Conservation (phyloP, 2,329 filamentous ascomycete species). For the Aspergillus ustus region DNA sequence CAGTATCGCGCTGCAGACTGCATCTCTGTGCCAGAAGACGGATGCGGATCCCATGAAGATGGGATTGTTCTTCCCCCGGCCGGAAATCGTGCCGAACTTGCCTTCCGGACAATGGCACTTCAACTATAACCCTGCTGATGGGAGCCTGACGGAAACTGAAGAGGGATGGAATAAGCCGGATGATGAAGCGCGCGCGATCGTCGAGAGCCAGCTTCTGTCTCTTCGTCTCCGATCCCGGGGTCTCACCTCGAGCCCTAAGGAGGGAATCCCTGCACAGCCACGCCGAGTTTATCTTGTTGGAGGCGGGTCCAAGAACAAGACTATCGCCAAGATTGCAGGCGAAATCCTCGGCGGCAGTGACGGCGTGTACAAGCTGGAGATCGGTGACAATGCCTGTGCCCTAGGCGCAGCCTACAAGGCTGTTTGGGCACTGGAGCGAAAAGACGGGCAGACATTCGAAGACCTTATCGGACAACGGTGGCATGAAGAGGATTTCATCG, state of each 20-base stretch:
- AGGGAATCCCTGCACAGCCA: constrained; percentile 75
- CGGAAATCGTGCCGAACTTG: constrained; percentile 94
- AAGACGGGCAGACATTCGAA: constrained; percentile 76
- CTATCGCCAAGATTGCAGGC: constrained; percentile 82
- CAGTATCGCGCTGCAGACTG: constrained; percentile 67
- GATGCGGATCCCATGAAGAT: constrained; percentile 70
- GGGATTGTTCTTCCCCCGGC: constrained; percentile 92
- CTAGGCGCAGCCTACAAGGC: constrained; percentile 95
- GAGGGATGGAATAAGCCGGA: constrained; percentile 60
- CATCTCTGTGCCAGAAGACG: constrained; percentile 68
- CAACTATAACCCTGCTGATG: constrained; percentile 58
- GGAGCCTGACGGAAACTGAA: constrained; percentile 58
- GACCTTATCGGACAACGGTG: constrained; percentile 82
- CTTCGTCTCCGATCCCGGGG: constrained; percentile 82
- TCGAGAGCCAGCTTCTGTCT: constrained; percentile 93
- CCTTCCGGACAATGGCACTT: constrained; percentile 86
- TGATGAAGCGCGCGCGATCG: constrained; percentile 81
- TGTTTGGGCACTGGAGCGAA: constrained; percentile 82
- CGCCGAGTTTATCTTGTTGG: constrained; percentile 92
- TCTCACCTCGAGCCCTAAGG: constrained; percentile 66
- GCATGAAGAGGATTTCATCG: constrained; percentile 81
- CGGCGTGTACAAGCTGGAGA: constrained; percentile 90
- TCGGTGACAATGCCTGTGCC: constrained; percentile 93
- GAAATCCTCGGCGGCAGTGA: constrained; percentile 88
- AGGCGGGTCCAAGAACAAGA: constrained; percentile 85